Percentiles rank a stretch among this genome's conserved stretches.
These are phyloP conservation scores for Theobroma grandiflorum DNA, from an alignment of 441 rosid species.

Conservation along the genomic window DNA sequence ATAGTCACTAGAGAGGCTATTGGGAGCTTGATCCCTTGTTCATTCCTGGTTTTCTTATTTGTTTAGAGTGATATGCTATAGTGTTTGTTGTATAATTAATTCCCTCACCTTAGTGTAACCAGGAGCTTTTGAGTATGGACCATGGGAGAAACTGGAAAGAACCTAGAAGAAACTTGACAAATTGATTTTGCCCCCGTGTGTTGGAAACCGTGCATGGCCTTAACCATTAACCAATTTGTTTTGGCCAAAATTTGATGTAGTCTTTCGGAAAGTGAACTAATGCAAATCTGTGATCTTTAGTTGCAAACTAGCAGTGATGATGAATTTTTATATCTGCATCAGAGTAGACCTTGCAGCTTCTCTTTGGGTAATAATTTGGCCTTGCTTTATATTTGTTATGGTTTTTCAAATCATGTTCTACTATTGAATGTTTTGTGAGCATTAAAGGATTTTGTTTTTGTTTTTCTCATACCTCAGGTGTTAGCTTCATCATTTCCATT, in stretches of 20 bases:
- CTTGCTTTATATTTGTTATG: not conserved
- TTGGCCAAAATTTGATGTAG: constrained; percentile 14
- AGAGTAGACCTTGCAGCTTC: not conserved
- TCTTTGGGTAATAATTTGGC: not conserved
- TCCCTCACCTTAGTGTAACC: not conserved
- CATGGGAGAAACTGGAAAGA: constrained; percentile 14
- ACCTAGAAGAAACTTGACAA: constrained; percentile 2
- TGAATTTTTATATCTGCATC: constrained; percentile 3
- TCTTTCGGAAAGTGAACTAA: not conserved
- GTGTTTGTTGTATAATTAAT: not conserved
- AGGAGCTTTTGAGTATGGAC: constrained; percentile 21
- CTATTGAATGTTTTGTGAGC: too few relatives aligned
- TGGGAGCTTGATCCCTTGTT: constrained; percentile 62
- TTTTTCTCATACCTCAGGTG: too few relatives aligned
- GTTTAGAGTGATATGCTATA: constrained; percentile 35
- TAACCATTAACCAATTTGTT: not conserved
- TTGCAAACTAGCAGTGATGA: constrained; percentile 2
- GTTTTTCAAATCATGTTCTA: not conserved
- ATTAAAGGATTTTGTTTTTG: too few relatives aligned
- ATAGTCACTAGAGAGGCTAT: constrained; percentile 25
- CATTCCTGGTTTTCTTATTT: constrained; percentile 33
- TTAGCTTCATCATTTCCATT: too few relatives aligned
- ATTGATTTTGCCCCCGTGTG: not conserved
- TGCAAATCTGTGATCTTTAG: not conserved
- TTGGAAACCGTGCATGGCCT: constrained; percentile 19